phyloP scores from a whole-genome alignment of 306 rosid species.

The Rosa persica region DNA sequence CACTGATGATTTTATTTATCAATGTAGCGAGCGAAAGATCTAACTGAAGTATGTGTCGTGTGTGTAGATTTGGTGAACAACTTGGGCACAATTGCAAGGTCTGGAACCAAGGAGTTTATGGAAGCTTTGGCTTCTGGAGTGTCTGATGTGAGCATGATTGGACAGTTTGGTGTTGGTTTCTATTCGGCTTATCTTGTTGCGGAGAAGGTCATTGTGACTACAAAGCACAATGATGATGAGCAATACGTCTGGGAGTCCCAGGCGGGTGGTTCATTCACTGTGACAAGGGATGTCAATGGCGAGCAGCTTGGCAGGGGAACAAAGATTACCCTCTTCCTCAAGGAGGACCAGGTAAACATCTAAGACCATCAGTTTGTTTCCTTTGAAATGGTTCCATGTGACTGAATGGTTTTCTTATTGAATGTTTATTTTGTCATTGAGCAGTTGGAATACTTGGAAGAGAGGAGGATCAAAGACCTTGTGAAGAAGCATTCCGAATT shows the following conservation, averaged over 20 bases:
- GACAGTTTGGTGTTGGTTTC: slow-evolving; percentile 74
- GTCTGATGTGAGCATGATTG: slow-evolving; percentile 74
- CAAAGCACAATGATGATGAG: slow-evolving; percentile 71
- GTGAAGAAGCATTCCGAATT: slow-evolving; percentile 77
- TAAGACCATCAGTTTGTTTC: background rate
- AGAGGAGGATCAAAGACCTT: slow-evolving; percentile 68
- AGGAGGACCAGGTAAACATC: slow-evolving; percentile 63
- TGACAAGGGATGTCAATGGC: slow-evolving; percentile 57
- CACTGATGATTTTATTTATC: too few species aligned
- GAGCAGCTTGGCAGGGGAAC: slow-evolving; percentile 76
- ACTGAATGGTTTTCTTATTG: background rate
- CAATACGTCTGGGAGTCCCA: slow-evolving; percentile 73
- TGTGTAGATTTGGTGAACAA: slow-evolving; percentile 66
- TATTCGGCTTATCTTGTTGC: slow-evolving; percentile 70
- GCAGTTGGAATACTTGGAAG: slow-evolving; percentile 69
- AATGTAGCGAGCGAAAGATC: too few species aligned
- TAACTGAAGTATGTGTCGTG: too few species aligned
- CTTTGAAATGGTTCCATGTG: background rate
- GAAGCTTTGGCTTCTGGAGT: slow-evolving; percentile 72
- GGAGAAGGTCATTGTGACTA: slow-evolving; percentile 57
- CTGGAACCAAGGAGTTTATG: slow-evolving; percentile 76
- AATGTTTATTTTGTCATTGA: background rate
- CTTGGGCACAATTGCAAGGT: slow-evolving; percentile 72
- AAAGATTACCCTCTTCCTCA: slow-evolving; percentile 68
- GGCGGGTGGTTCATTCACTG: slow-evolving; percentile 73